Conservation (phyloP, 2,329 filamentous ascomycete genomes). For the Mycosphaerella arachidis region DNA sequence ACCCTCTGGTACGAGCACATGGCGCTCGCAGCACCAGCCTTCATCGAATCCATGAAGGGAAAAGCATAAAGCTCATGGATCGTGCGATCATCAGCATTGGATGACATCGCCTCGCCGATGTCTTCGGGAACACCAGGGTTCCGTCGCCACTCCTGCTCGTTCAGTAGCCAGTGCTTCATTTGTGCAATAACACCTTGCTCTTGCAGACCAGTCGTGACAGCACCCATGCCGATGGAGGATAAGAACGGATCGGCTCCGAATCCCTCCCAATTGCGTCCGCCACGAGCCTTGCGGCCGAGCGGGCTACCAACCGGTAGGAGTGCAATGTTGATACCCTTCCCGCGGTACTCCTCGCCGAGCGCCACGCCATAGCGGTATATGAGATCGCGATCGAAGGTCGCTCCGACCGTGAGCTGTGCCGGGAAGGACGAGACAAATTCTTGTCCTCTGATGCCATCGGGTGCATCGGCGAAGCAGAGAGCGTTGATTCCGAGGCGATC, state of each 20-base stretch:
- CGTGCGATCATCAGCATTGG: slow-evolving; percentile 60
- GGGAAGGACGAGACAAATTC: slow-evolving; percentile 75
- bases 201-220: slow-evolving; percentile 54
- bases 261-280: slow-evolving; percentile 46
- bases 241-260: slow-evolving; percentile 66
- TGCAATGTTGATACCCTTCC: slow-evolving; percentile 30
- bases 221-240: slow-evolving; percentile 46
- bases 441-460: slow-evolving; percentile 62
- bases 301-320: slow-evolving; percentile 68
- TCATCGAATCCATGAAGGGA: slow-evolving; percentile 50
- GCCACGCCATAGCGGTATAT: slow-evolving; percentile 49
- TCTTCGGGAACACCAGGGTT: slow-evolving; percentile 6
- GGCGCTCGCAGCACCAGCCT: slow-evolving; percentile 46
- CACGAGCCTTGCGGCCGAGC: slow-evolving; percentile 28
- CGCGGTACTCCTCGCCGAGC: slow-evolving; percentile 44
- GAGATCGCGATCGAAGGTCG: slow-evolving; percentile 51
- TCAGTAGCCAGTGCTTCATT: slow-evolving; percentile 47
- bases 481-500: slow-evolving; percentile 66
- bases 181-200: slow-evolving; percentile 29
- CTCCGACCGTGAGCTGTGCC: slow-evolving; percentile 60
- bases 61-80: slow-evolving; percentile 39
- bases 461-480: slow-evolving; percentile 24
- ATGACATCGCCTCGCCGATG: slow-evolving; percentile 38
- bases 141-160: slow-evolving; percentile 60
- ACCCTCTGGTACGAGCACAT: slow-evolving; percentile 58